These are phyloP conservation scores for Plasmodium relictum DNA, from an alignment of 169 alveolate species.

Conservation along the genomic window DNA sequence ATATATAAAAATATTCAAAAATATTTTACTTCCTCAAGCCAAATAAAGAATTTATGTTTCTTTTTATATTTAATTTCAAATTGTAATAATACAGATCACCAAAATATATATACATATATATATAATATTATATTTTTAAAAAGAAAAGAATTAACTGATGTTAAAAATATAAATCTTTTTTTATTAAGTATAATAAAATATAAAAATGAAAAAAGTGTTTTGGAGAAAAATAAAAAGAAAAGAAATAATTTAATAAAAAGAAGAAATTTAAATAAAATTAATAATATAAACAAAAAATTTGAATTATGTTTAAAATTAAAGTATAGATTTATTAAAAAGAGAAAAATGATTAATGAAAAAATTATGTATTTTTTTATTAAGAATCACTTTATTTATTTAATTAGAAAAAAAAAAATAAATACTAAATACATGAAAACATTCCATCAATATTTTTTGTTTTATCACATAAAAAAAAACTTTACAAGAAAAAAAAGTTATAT, in stretches of 20 bases:
- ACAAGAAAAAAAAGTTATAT: slow-evolving; percentile 73
- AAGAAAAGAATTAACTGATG: slow-evolving; percentile 25
- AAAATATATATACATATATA: slow-evolving; percentile 31
- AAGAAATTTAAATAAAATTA: neutral
- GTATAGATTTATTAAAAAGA: slow-evolving; percentile 24
- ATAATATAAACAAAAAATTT: slow-evolving; percentile 2
- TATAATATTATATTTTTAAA: slow-evolving; percentile 45
- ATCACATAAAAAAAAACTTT: slow-evolving; percentile 56
- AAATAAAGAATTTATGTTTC: slow-evolving; percentile 60
- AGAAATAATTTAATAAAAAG: neutral
- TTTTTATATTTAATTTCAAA: slow-evolving; percentile 45
- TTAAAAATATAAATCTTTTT: slow-evolving; percentile 57
- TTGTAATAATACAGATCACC: neutral
- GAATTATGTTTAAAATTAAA: slow-evolving; percentile 45
- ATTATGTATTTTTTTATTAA: slow-evolving; percentile 68
- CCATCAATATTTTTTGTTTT: slow-evolving; percentile 58
- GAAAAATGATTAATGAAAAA: slow-evolving; percentile 44
- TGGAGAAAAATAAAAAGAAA: neutral
- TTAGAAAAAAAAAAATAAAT: slow-evolving; percentile 16
- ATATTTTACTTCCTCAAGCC: slow-evolving; percentile 53
- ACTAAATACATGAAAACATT: slow-evolving; percentile 60
- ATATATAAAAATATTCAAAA: slow-evolving; percentile 38
- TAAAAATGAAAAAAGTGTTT: neutral
- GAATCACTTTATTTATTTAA: slow-evolving; percentile 3
- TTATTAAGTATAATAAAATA: slow-evolving; percentile 29